A percentile compares a stretch with the other conserved stretches of the same genome.
These are phyloP conservation scores for Marsdenia floribunda DNA, from an alignment of 257 asterid genomes.

Conservation along the genomic window DNA sequence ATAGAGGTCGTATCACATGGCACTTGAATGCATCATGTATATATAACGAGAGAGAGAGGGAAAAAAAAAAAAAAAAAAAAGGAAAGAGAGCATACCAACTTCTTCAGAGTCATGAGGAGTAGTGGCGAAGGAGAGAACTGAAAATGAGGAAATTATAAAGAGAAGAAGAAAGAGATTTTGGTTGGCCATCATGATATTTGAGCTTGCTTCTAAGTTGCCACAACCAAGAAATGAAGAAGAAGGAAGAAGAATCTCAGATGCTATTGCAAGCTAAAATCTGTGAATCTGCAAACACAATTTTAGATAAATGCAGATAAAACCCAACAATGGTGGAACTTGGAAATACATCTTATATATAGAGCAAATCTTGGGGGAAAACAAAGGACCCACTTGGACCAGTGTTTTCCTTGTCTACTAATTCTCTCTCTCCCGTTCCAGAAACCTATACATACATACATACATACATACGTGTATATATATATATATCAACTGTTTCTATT, in stretches of 20 bases:
- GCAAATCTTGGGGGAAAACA: neutral
- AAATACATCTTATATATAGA: neutral
- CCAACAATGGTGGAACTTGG: too few relatives aligned
- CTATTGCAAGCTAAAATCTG: too few relatives aligned
- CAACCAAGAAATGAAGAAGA: neutral
- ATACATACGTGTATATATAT: too few relatives aligned
- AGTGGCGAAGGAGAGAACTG: slow-evolving; percentile 4
- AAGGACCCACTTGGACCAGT: neutral
- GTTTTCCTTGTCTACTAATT: neutral
- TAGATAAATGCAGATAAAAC: too few relatives aligned
- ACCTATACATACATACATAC: too few relatives aligned
- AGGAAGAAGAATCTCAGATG: neutral
- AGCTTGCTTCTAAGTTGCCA: neutral
- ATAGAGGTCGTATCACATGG: neutral
- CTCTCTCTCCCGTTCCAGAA: too few relatives aligned
- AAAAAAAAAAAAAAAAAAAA: too few relatives aligned
- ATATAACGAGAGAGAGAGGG: neutral
- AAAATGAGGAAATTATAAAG: slow-evolving; percentile 13
- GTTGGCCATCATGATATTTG: slow-evolving; percentile 9
- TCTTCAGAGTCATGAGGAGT: neutral
- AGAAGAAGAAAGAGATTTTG: slow-evolving; percentile 13
- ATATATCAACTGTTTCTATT: too few relatives aligned
- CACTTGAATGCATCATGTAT: neutral
- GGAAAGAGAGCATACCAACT: slow-evolving; percentile 4
- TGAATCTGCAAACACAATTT: too few relatives aligned